Percentiles rank a stretch among this genome's conserved stretches.
phyloP scores from a whole-genome alignment of 1,284 basidiomycete species.

The Ceratobasidium papillatum region DNA sequence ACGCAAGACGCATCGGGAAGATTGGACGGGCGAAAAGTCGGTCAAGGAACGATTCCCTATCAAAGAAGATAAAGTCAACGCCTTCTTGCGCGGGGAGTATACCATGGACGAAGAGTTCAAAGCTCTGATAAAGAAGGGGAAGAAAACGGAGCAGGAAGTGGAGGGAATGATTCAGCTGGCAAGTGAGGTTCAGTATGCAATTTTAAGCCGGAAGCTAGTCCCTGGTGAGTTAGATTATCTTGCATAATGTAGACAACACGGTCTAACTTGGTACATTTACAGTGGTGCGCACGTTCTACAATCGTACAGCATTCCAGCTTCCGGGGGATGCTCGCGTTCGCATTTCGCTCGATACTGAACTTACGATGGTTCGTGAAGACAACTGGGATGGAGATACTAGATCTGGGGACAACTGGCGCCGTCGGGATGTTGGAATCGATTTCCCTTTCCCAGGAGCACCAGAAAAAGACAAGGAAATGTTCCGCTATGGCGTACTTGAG shows the following conservation, averaged over 20 bases:
- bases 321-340: conserved; percentile 98
- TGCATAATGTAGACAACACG: neutral
- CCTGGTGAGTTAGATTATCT: conserved; percentile 66
- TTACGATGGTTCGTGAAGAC: conserved; percentile 94
- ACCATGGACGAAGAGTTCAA: conserved; percentile 96
- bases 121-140: conserved; percentile 87
- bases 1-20: conserved; percentile 98
- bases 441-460: conserved; percentile 85
- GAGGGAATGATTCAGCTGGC: conserved; percentile 97
- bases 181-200: conserved; percentile 93
- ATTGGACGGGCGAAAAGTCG: conserved; percentile 99
- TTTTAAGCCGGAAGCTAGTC: conserved; percentile 82
- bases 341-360: conserved; percentile 97
- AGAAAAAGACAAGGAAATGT: conserved; percentile 86
- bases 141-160: conserved; percentile 93
- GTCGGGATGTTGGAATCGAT: conserved; percentile 94
- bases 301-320: conserved; percentile 97
- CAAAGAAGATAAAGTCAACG: conserved; percentile 94
- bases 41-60: conserved; percentile 98
- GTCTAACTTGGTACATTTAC: conserved; percentile 27
- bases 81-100: conserved; percentile 89
- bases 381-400: conserved; percentile 91
- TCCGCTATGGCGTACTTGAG: conserved; percentile 95
- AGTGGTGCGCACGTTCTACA: conserved; percentile 99
- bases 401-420: conserved; percentile 89